Percentiles rank a stretch among this genome's conserved stretches.
Evolutionary conservation across 306 rosid species (phyloP).

Genomic region (Citrullus colocynthis): DNA sequence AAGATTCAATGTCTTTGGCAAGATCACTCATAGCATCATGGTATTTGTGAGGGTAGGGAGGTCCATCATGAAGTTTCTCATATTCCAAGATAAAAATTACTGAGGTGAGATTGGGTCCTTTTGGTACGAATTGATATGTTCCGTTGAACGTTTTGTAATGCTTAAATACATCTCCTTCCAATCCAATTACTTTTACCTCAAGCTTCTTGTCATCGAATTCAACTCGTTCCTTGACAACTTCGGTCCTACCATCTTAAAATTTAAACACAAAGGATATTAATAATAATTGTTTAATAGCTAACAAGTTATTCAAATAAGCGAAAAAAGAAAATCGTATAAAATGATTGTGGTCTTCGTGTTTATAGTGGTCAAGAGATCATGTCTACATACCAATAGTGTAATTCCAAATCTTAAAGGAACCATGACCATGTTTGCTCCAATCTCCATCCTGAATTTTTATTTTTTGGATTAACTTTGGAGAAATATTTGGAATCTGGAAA

Average conservation of each 20-base stretch:
- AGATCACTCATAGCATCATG: neutral
- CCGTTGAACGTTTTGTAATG: neutral
- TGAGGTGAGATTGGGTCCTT: neutral
- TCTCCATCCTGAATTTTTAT: neutral
- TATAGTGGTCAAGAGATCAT: neutral
- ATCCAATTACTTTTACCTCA: neutral
- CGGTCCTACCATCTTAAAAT: neutral
- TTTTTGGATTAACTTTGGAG: neutral
- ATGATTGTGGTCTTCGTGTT: neutral
- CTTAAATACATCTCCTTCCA: neutral
- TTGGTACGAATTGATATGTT: neutral
- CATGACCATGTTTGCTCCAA: neutral
- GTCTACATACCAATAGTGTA: neutral
- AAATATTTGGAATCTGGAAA: too few relatives aligned
- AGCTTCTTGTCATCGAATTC: neutral
- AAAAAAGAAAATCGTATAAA: too few relatives aligned
- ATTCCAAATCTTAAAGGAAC: neutral
- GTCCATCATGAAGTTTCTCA: neutral
- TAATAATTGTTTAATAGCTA: too few relatives aligned
- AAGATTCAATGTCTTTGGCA: neutral
- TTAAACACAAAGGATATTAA: too few relatives aligned
- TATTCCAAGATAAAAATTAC: neutral
- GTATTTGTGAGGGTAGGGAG: neutral
- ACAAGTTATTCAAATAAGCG: too few relatives aligned
- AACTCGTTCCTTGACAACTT: neutral